These are phyloP conservation scores for Vachellia collinsii DNA, from an alignment of 306 rosid genomes.

Conservation along the genomic window DNA sequence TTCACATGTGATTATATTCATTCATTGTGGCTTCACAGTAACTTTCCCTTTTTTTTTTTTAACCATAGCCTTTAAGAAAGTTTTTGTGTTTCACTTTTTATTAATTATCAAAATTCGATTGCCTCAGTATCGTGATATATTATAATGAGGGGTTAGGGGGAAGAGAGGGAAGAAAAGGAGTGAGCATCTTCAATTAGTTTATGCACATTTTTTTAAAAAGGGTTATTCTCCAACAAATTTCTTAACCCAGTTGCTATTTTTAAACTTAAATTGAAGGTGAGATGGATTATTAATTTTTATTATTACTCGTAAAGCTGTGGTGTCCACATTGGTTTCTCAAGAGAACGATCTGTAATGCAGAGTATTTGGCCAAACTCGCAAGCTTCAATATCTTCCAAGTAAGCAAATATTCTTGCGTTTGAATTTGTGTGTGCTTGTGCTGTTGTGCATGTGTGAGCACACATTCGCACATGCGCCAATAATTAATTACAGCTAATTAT, in stretches of 20 bases:
- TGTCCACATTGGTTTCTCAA: neutral
- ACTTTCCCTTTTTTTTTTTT: too few relatives aligned
- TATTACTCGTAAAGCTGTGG: neutral
- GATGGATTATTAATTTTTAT: neutral
- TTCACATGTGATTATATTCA: too few relatives aligned
- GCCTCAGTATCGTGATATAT: neutral
- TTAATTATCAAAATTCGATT: neutral
- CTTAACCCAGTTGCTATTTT: neutral
- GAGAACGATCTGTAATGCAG: constrained; percentile 3
- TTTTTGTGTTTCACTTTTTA: too few relatives aligned
- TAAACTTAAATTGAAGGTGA: neutral
- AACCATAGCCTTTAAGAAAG: neutral
- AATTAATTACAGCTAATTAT: neutral
- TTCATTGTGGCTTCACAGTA: too few relatives aligned
- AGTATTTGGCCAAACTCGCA: constrained; percentile 4
- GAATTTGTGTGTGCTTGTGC: neutral
- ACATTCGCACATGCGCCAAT: neutral
- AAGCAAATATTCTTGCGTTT: constrained; percentile 4
- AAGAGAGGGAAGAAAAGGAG: too few relatives aligned
- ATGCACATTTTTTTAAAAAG: neutral
- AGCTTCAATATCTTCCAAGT: neutral
- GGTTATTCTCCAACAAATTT: neutral
- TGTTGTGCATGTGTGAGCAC: neutral
- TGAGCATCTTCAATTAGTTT: neutral
- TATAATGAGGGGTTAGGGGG: too few relatives aligned